These are phyloP conservation scores for Aspergillus pseudoglaucus DNA, from an alignment of 2,329 filamentous ascomycete species.

Conservation along the genomic window DNA sequence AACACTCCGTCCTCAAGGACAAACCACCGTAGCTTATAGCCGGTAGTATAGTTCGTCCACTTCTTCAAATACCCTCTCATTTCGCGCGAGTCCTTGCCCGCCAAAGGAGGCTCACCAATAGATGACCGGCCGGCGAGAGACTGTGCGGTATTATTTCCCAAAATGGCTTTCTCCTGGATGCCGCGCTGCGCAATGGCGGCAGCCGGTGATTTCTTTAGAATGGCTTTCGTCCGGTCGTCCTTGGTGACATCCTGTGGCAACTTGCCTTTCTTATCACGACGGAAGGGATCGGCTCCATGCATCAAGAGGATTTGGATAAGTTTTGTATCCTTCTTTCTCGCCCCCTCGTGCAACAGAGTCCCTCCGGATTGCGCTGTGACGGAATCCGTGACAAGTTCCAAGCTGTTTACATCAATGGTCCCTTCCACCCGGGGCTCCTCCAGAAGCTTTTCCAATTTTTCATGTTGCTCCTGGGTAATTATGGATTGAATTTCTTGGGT, in stretches of 20 bases:
- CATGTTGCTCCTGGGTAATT: conserved; percentile 67
- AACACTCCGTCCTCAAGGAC: conserved; percentile 94
- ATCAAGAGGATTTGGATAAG: conserved; percentile 85
- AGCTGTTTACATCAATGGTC: conserved; percentile 84
- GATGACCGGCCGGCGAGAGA: conserved; percentile 46
- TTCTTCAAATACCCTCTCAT: conserved; percentile 99
- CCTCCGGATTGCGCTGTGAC: conserved; percentile 75
- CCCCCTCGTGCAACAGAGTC: conserved; percentile 87
- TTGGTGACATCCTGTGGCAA: conserved; percentile 94
- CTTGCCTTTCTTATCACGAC: conserved; percentile 89
- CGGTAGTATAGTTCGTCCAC: conserved; percentile 98
- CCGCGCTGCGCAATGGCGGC: conserved; percentile 89
- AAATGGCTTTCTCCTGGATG: conserved; percentile 93
- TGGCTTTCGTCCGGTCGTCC: conserved; percentile 79
- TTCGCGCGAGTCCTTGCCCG: conserved; percentile 80
- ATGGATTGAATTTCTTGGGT: conserved; percentile 77
- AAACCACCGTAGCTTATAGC: conserved; percentile 96
- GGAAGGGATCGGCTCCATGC: conserved; percentile 93
- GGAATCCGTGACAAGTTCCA: conserved; percentile 78
- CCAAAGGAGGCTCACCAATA: conserved; percentile 48
- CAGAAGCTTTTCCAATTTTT: conserved; percentile 68
- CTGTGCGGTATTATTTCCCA: conserved; percentile 63
- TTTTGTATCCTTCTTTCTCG: conserved; percentile 75
- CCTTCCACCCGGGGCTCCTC: conserved; percentile 81
- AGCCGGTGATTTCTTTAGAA: conserved; percentile 89